A percentile compares a stretch with the other conserved stretches of the same genome.
Evolutionary conservation across 2,329 filamentous ascomycete species (phyloP).

Genomic region (Colletotrichum brevisporum): DNA sequence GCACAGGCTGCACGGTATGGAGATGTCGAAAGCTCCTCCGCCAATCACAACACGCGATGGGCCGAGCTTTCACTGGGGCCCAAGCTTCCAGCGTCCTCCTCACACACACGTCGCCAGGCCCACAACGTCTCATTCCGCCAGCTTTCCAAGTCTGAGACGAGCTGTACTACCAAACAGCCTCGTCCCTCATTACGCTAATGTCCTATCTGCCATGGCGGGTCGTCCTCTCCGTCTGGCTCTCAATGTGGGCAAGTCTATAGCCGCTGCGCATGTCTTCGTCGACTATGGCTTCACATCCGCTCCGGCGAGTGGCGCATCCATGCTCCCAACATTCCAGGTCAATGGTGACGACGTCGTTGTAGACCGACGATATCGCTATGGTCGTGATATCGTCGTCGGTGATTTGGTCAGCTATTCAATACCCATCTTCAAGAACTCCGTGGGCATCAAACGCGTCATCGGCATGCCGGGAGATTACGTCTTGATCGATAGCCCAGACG

Average conservation of each 20-base stretch:
- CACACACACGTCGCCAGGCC: not conserved
- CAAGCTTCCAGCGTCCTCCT: constrained; percentile 26
- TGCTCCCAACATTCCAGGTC: constrained; percentile 86
- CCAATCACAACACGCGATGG: constrained; percentile 33
- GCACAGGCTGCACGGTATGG: constrained; percentile 5
- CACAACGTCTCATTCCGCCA: constrained; percentile 6
- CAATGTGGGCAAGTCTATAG: constrained; percentile 61
- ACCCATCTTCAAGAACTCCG: constrained; percentile 72
- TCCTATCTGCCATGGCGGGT: constrained; percentile 2
- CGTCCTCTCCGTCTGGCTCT: constrained; percentile 56
- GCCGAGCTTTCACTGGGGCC: constrained; percentile 35
- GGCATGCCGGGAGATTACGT: constrained; percentile 85
- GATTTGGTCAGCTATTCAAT: constrained; percentile 87
- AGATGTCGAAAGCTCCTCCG: not conserved
- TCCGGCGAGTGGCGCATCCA: constrained; percentile 80
- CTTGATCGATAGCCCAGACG: constrained; percentile 72
- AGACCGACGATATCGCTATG: constrained; percentile 76
- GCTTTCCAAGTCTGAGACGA: not conserved
- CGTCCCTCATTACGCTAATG: constrained; percentile 1
- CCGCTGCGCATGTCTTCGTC: constrained; percentile 64
- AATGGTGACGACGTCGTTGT: constrained; percentile 78
- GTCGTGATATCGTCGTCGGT: constrained; percentile 78
- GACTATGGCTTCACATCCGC: constrained; percentile 73
- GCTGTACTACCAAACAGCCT: constrained; percentile 10
- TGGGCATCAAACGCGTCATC: constrained; percentile 84